A percentile compares a stretch with the other conserved stretches of the same genome.
phyloP scores from a whole-genome alignment of 2,329 filamentous ascomycete species.

The Fusarium sp. region DNA sequence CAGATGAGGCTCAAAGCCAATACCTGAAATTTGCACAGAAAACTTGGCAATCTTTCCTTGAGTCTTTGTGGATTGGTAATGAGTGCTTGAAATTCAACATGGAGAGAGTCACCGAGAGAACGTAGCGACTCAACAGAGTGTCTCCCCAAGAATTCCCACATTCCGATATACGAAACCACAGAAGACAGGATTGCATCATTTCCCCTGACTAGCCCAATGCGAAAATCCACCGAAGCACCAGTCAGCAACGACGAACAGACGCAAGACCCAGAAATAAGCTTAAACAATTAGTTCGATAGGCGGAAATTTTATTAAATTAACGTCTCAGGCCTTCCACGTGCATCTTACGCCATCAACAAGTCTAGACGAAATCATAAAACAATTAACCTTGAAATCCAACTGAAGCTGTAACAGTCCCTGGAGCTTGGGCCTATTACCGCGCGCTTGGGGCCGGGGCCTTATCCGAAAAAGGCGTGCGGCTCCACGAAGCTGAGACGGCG shows the following conservation, averaged over 20 bases:
- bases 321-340: not conserved
- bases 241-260: accelerated
- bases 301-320: not conserved
- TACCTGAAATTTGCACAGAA: too few relatives aligned
- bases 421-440: conserved; percentile 7
- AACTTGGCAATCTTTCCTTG: accelerated
- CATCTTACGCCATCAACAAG: not conserved
- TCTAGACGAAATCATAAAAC: not conserved
- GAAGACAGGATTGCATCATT: accelerated
- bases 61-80: accelerated
- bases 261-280: not conserved
- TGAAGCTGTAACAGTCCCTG: conserved; percentile 3
- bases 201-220: not conserved
- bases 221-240: not conserved
- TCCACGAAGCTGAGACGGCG: conserved; percentile 36
- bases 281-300: not conserved
- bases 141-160: not conserved
- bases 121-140: not conserved
- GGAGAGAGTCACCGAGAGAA: accelerated
- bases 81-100: too few relatives aligned
- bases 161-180: not conserved
- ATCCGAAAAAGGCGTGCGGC: conserved; percentile 17
- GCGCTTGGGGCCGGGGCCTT: conserved; percentile 27
- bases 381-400: not conserved
- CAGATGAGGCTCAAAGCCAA: too few relatives aligned